Conservation (phyloP, 352 stramenopile species). For the Phytophthora hybrid region DNA sequence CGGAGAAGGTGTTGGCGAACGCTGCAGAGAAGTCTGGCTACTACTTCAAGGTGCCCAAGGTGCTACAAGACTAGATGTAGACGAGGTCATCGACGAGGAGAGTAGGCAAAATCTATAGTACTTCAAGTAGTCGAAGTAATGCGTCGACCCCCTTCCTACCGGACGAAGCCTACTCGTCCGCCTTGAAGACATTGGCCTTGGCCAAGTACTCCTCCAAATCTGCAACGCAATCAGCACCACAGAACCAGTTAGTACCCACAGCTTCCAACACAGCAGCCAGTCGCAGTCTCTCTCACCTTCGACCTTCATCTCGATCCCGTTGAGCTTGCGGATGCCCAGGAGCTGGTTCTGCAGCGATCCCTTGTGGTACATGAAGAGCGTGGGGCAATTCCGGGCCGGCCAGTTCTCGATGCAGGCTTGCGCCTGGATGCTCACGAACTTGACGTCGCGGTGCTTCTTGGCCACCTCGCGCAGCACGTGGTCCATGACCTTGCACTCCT, state of each 20-base stretch:
- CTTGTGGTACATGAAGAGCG: constrained; percentile 94
- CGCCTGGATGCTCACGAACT: constrained; percentile 94
- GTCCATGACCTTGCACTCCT: constrained; percentile 94
- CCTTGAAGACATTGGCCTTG: constrained; percentile 76
- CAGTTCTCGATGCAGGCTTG: constrained; percentile 94
- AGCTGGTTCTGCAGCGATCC: constrained; percentile 90
- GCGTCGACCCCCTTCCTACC: constrained; percentile 1
- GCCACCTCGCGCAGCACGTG: constrained; percentile 85
- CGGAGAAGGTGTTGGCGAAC: constrained; percentile 79
- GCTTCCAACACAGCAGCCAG: background rate
- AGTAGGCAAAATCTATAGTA: constrained; percentile 43
- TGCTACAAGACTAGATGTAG: constrained; percentile 74
- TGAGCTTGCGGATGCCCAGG: constrained; percentile 89
- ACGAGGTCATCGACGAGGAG: constrained; percentile 1
- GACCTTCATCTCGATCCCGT: constrained; percentile 88
- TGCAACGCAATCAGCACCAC: constrained; percentile 22
- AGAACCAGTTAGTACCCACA: constrained; percentile 8
- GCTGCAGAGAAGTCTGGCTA: constrained; percentile 80
- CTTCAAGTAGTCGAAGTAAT: constrained; percentile 21
- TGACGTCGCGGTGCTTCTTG: constrained; percentile 90
- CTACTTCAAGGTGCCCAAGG: constrained; percentile 90
- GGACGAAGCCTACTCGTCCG: constrained; percentile 3
- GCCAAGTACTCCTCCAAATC: constrained; percentile 92
- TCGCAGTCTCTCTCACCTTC: constrained; percentile 55
- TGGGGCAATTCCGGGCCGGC: constrained; percentile 91